phyloP scores from a whole-genome alignment of 441 rosid genomes.

The Mallotus repandus region DNA sequence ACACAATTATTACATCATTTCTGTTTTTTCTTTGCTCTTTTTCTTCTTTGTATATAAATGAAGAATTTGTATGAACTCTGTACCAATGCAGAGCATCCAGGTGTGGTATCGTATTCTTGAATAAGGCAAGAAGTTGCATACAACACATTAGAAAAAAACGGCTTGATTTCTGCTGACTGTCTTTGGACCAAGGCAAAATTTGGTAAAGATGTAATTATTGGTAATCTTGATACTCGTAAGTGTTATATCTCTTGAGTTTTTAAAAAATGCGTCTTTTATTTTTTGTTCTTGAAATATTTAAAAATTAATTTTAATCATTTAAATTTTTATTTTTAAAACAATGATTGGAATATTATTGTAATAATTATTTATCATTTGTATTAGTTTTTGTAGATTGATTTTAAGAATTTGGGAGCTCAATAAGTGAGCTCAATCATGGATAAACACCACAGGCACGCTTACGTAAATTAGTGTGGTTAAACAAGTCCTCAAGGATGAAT shows the following conservation, averaged over 20 bases:
- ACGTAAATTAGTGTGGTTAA: not conserved
- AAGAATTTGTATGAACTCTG: not conserved
- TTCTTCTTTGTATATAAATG: not conserved
- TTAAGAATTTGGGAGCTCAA: not conserved
- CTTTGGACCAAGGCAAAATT: slow-evolving; percentile 47
- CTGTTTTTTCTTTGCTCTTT: slow-evolving; percentile 6
- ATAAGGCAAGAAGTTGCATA: slow-evolving; percentile 44
- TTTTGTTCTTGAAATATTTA: not conserved
- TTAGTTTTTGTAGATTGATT: no score
- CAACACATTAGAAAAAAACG: slow-evolving; percentile 48
- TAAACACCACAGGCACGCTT: not conserved
- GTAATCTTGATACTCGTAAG: slow-evolving; percentile 58
- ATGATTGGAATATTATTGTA: not conserved
- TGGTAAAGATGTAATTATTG: slow-evolving; percentile 59
- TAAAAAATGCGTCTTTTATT: not conserved
- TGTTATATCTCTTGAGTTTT: not conserved
- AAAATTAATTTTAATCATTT: not conserved
- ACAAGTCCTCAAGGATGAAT: slow-evolving; percentile 4
- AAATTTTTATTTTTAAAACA: no score
- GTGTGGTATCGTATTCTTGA: slow-evolving; percentile 50
- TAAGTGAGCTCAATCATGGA: not conserved
- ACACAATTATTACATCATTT: not conserved
- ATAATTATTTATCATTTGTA: no score
- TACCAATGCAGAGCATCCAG: slow-evolving; percentile 44
- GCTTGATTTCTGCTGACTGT: slow-evolving; percentile 22